A percentile compares a stretch with the other conserved stretches of the same genome.
phyloP scores from a whole-genome alignment of 148 eudicot genomes.

The Fagopyrum tataricum region DNA sequence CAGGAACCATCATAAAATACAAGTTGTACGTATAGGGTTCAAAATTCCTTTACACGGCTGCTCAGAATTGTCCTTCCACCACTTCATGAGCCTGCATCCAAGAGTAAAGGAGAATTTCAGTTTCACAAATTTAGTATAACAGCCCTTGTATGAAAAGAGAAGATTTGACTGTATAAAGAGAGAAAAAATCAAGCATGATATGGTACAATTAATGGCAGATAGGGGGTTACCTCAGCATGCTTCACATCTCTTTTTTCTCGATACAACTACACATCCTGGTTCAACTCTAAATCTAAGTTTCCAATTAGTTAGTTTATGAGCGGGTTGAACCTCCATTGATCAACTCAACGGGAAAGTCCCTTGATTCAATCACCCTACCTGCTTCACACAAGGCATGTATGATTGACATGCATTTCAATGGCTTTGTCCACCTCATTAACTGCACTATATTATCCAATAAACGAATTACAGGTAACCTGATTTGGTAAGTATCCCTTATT shows the following conservation, averaged over 20 bases:
- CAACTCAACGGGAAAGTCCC: slow-evolving; percentile 53
- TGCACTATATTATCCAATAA: slow-evolving; percentile 65
- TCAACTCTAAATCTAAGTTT: not conserved
- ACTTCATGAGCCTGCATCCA: not conserved
- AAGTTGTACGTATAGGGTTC: not conserved
- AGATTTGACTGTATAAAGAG: not conserved
- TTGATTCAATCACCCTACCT: slow-evolving; percentile 55
- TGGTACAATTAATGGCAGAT: not conserved
- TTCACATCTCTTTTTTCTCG: not conserved
- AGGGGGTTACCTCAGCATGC: not conserved
- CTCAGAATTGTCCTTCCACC: not conserved
- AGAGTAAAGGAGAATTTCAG: not conserved
- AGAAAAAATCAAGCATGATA: not conserved
- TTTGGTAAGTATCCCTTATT: slow-evolving; percentile 54
- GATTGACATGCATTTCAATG: slow-evolving; percentile 66
- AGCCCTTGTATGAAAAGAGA: not conserved
- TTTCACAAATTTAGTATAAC: not conserved
- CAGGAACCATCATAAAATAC: too few species aligned
- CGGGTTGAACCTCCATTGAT: slow-evolving; percentile 52
- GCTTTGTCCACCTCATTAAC: slow-evolving; percentile 73
- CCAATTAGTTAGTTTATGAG: not conserved
- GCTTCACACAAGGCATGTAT: slow-evolving; percentile 72
- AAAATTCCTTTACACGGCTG: not conserved
- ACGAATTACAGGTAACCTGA: slow-evolving; percentile 63
- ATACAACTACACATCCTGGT: not conserved